Conservation (phyloP, 305 asterid genomes). For the Fraxinus baroniana region DNA sequence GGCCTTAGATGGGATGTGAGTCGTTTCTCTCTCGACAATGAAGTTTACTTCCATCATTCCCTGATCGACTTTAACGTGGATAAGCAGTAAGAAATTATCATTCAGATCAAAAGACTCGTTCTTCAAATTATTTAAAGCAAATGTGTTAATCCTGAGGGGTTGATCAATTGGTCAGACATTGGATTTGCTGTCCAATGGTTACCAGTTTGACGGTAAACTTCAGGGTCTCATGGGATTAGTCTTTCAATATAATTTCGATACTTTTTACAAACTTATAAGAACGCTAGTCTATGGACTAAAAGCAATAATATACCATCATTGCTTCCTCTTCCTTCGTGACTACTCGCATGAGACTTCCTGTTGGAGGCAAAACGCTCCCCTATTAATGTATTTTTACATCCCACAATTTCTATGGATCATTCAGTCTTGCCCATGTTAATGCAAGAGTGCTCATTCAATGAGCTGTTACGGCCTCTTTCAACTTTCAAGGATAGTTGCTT, state of each 20-base stretch:
- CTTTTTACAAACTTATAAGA: not conserved
- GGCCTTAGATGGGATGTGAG: not conserved
- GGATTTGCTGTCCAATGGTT: too few species aligned
- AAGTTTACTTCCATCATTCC: not conserved
- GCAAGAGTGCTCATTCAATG: too few species aligned
- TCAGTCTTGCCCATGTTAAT: too few species aligned
- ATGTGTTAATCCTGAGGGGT: not conserved
- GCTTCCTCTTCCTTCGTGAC: not conserved
- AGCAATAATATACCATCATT: not conserved
- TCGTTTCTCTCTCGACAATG: not conserved
- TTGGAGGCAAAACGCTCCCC: not conserved
- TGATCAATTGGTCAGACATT: too few species aligned
- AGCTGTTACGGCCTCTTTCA: too few species aligned
- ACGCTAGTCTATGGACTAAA: not conserved
- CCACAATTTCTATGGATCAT: too few species aligned
- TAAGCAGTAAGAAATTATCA: not conserved
- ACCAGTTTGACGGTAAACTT: too few species aligned
- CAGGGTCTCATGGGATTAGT: too few species aligned
- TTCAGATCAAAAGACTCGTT: not conserved
- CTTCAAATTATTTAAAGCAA: not conserved
- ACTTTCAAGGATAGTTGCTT: too few species aligned
- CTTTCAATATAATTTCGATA: too few species aligned
- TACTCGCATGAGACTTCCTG: not conserved
- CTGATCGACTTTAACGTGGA: not conserved
- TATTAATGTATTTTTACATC: too few species aligned